Percentiles rank a stretch among this genome's conserved stretches.
These are phyloP conservation scores for Phanerochaete sordida DNA, from an alignment of 768 basidiomycete genomes.

Conservation along the genomic window DNA sequence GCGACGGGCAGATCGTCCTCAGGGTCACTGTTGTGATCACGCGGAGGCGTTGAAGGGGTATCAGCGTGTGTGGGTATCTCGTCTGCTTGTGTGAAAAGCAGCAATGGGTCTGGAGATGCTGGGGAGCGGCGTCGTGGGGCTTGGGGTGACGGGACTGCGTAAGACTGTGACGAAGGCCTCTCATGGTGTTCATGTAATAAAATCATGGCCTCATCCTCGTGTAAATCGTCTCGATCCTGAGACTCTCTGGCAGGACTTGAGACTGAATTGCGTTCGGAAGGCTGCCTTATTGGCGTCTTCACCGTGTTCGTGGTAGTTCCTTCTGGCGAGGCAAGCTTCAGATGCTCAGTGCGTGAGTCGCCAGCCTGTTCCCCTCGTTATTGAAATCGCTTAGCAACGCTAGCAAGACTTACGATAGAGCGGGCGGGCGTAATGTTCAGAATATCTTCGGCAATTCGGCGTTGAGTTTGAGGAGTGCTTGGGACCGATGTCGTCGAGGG, in stretches of 20 bases:
- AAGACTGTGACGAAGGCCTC: not conserved
- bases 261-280: not conserved
- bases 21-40: not conserved
- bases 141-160: not conserved
- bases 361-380: no score
- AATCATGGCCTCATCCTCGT: not conserved
- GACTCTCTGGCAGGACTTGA: not conserved
- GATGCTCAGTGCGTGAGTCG: not conserved
- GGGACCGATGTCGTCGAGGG: no score
- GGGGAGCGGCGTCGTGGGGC: not conserved
- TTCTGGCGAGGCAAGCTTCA: not conserved
- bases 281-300: no score
- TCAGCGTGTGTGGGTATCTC: not conserved
- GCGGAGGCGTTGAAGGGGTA: not conserved
- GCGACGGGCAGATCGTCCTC: not conserved
- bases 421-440: not conserved
- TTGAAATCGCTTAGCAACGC: not conserved
- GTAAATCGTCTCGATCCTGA: not conserved
- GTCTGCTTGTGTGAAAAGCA: not conserved
- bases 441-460: not conserved
- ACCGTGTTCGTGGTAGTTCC: not conserved
- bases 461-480: not conserved
- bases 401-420: not conserved
- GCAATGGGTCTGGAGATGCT: slow-evolving; percentile 1
- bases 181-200: not conserved